Conservation (phyloP, 345 rosid species). For the Carallia brachiata region DNA sequence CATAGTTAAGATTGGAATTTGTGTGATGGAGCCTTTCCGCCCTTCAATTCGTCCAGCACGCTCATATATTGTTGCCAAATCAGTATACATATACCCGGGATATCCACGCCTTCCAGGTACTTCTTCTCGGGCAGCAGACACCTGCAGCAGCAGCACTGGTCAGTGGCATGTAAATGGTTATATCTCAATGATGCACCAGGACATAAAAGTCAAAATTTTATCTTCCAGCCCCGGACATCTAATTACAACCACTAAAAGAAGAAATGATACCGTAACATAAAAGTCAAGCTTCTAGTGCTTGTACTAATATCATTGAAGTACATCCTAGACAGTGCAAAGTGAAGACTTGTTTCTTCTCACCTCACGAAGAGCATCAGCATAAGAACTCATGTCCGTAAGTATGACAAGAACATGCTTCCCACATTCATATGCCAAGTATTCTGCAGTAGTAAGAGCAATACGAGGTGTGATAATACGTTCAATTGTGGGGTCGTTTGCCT, state of each 20-base stretch:
- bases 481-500: slow-evolving; percentile 98
- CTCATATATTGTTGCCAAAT: slow-evolving; percentile 97
- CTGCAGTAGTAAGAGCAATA: slow-evolving; percentile 94
- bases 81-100: slow-evolving; percentile 99
- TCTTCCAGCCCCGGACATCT: no score
- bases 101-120: slow-evolving; percentile 99
- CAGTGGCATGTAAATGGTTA: slow-evolving; percentile 4
- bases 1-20: slow-evolving; percentile 98
- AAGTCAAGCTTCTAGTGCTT: background rate
- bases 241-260: no score
- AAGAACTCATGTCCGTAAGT: slow-evolving; percentile 95
- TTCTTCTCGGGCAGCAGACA: slow-evolving; percentile 99
- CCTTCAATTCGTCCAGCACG: slow-evolving; percentile 99
- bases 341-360: slow-evolving; percentile 28
- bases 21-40: slow-evolving; percentile 94
- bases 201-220: no score
- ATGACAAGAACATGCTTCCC: slow-evolving; percentile 98
- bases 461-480: slow-evolving; percentile 98
- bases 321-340: slow-evolving; percentile 1
- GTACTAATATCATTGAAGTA: background rate
- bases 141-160: slow-evolving; percentile 48
- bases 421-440: slow-evolving; percentile 93
- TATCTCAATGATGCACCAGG: no score
- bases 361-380: slow-evolving; percentile 99
- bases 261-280: no score